Evolutionary conservation across 345 rosid species (phyloP).

Genomic region (Pseudoturritis turrita): DNA sequence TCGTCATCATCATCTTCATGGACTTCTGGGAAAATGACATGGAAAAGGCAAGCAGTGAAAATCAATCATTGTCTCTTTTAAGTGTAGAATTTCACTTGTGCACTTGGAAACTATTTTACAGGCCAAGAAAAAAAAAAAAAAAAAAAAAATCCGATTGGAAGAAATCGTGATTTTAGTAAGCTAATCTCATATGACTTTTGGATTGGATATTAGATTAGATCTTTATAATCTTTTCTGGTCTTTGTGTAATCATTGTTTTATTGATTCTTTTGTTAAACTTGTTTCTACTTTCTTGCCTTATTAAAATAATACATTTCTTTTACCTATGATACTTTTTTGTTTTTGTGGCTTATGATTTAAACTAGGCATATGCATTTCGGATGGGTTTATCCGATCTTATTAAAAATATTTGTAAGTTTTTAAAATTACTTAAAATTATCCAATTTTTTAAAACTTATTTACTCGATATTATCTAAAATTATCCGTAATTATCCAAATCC

Average conservation of each 20-base stretch:
- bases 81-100: constrained; percentile 17
- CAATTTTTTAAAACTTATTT: too few relatives aligned
- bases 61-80: neutral
- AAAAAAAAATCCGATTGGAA: constrained; percentile 28
- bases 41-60: constrained; percentile 2
- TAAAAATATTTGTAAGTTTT: too few relatives aligned
- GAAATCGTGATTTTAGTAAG: constrained; percentile 33
- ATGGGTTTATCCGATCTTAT: too few relatives aligned
- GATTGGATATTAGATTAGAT: constrained; percentile 24
- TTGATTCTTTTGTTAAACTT: constrained; percentile 29
- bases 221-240: constrained; percentile 17
- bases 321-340: neutral
- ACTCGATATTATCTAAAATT: too few relatives aligned
- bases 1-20: constrained; percentile 2
- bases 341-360: neutral
- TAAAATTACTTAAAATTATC: too few relatives aligned
- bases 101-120: constrained; percentile 19
- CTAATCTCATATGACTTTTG: constrained; percentile 23
- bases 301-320: constrained; percentile 10
- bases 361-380: too few relatives aligned
- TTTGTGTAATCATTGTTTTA: constrained; percentile 30
- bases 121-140: constrained; percentile 7
- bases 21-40: neutral
- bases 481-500: too few relatives aligned
- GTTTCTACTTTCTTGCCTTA: constrained; percentile 12